A percentile compares a stretch with the other conserved stretches of the same genome.
Evolutionary conservation across 2,329 filamentous ascomycete genomes (phyloP).

Genomic region (Didymosphaeria variabile): DNA sequence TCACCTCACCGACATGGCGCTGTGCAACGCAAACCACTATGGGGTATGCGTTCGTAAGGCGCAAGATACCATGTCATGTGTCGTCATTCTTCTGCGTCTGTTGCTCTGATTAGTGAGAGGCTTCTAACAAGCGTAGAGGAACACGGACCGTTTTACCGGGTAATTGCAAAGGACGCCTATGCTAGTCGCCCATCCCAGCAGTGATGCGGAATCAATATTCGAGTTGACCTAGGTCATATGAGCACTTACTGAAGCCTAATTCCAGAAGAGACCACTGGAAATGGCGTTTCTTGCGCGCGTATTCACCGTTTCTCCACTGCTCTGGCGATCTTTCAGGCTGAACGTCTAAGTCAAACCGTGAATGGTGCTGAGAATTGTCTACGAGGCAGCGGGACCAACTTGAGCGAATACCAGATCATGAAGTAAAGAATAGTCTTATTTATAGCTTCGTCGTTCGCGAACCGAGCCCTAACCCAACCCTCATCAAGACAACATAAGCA

Average conservation of each 20-base stretch:
- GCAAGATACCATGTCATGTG: background rate
- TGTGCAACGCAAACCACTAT: constrained; percentile 6
- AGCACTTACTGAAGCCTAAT: background rate
- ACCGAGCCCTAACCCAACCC: background rate
- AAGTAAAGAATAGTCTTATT: constrained; percentile 11
- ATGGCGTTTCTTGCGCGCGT: background rate
- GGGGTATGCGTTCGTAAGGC: constrained; percentile 10
- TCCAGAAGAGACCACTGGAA: background rate
- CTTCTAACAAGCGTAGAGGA: background rate
- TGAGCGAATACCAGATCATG: background rate
- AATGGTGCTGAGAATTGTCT: background rate
- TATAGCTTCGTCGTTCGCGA: constrained; percentile 8
- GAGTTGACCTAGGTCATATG: background rate
- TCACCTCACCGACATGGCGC: background rate
- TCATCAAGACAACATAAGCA: constrained; percentile 12
- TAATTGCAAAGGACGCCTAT: background rate
- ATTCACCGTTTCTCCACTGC: background rate
- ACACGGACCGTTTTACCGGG: constrained; percentile 13
- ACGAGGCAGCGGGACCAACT: background rate
- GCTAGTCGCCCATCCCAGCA: background rate
- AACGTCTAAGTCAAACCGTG: background rate
- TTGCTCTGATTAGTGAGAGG: background rate
- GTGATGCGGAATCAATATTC: background rate
- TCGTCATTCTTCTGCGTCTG: background rate
- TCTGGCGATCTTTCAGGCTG: background rate